Evolutionary conservation across 2,329 filamentous ascomycete species (phyloP).

Genomic region (Paraconiothyrium brasiliense): DNA sequence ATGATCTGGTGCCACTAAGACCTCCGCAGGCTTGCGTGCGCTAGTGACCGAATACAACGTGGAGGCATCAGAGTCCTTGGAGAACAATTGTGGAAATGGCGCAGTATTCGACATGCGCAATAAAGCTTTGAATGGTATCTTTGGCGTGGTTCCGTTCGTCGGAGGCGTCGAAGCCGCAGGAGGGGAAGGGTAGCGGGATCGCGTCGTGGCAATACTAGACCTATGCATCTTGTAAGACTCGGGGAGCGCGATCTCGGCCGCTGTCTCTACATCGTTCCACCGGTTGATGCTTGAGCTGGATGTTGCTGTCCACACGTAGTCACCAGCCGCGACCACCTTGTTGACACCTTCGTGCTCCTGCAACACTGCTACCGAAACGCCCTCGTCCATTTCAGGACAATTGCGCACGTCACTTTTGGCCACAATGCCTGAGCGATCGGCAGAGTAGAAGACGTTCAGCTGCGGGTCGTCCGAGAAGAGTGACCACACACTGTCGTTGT

Average conservation of each 20-base stretch:
- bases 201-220: slow-evolving; percentile 59
- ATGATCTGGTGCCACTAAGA: slow-evolving; percentile 55
- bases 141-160: slow-evolving; percentile 53
- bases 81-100: slow-evolving; percentile 69
- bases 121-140: slow-evolving; percentile 80
- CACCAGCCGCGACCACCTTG: slow-evolving; percentile 70
- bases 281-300: slow-evolving; percentile 91
- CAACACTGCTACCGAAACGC: slow-evolving; percentile 86
- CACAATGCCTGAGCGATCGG: slow-evolving; percentile 90
- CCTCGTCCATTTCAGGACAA: slow-evolving; percentile 81
- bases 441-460: slow-evolving; percentile 91
- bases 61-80: slow-evolving; percentile 66
- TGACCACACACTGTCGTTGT: slow-evolving; percentile 98
- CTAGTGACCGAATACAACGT: slow-evolving; percentile 60
- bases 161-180: slow-evolving; percentile 42
- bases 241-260: slow-evolving; percentile 69
- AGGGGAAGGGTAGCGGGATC: slow-evolving; percentile 52
- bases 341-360: slow-evolving; percentile 89
- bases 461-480: slow-evolving; percentile 88
- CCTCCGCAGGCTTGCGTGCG: slow-evolving; percentile 67
- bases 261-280: slow-evolving; percentile 87
- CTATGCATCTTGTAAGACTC: slow-evolving; percentile 63
- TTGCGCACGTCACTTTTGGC: slow-evolving; percentile 93
- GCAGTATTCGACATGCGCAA: slow-evolving; percentile 86
- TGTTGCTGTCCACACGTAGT: slow-evolving; percentile 89